Percentiles rank a stretch among this genome's conserved stretches.
Evolutionary conservation across 1,284 basidiomycete species (phyloP).

Genomic region (Ganoderma resinaceum): DNA sequence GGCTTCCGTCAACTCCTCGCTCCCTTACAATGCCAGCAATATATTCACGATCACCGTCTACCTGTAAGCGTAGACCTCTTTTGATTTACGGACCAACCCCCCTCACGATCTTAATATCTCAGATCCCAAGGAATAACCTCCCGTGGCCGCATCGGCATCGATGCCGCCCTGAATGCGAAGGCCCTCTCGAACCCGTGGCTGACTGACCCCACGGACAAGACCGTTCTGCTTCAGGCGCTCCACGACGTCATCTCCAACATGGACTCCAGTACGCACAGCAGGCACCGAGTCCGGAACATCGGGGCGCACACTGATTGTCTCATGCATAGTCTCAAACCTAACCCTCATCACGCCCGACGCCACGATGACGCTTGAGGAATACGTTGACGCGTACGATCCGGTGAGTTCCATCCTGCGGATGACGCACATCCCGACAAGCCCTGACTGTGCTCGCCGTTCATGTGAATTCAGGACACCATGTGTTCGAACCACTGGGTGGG

Average conservation of each 20-base stretch:
- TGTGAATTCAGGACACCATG: constrained; percentile 38
- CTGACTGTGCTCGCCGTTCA: not conserved
- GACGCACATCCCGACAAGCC: not conserved
- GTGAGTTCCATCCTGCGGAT: constrained; percentile 34
- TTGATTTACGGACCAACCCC: not conserved
- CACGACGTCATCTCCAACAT: constrained; percentile 54
- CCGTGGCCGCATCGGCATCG: constrained; percentile 66
- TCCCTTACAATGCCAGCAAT: constrained; percentile 58
- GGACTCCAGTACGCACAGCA: constrained; percentile 42
- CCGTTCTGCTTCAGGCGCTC: constrained; percentile 54
- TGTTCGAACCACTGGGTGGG: constrained; percentile 70
- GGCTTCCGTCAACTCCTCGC: constrained; percentile 55
- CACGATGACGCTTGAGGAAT: constrained; percentile 56
- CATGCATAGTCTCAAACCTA: constrained; percentile 42
- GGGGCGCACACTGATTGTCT: not conserved
- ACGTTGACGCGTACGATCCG: constrained; percentile 58
- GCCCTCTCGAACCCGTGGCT: constrained; percentile 66
- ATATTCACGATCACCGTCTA: constrained; percentile 70
- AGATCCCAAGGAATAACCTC: constrained; percentile 60
- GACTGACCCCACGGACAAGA: constrained; percentile 60
- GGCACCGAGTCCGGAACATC: not conserved
- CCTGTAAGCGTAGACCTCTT: constrained; percentile 44
- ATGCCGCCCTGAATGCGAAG: constrained; percentile 55
- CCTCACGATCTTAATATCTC: constrained; percentile 1
- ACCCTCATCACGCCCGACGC: constrained; percentile 66